A percentile compares a stretch with the other conserved stretches of the same genome.
Evolutionary conservation across 2,329 filamentous ascomycete species (phyloP).

Genomic region (Aspergillus fijiensis): DNA sequence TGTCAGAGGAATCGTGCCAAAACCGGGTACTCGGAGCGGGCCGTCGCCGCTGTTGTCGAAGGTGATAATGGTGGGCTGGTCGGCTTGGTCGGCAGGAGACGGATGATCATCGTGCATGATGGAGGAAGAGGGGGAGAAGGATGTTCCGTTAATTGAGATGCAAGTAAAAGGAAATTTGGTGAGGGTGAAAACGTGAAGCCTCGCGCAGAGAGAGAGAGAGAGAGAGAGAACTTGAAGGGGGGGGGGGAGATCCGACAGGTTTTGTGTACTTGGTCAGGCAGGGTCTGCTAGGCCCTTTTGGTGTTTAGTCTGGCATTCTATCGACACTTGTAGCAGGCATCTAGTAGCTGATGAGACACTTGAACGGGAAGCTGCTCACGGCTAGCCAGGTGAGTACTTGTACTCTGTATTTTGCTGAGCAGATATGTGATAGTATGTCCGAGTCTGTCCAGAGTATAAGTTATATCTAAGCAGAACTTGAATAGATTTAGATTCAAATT

Average conservation of each 20-base stretch:
- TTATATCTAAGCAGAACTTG: too few species aligned
- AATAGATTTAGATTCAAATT: background rate
- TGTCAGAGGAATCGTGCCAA: background rate
- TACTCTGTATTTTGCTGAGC: background rate
- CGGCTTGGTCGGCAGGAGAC: background rate
- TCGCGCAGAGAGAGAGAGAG: background rate
- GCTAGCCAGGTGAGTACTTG: background rate
- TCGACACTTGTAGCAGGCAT: background rate
- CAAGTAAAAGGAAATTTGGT: background rate
- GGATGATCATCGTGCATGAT: background rate
- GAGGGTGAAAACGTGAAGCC: background rate
- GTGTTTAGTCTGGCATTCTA: background rate
- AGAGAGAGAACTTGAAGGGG: too few species aligned
- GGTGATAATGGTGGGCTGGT: background rate
- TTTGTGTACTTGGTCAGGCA: background rate
- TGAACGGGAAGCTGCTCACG: background rate
- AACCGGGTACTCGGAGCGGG: background rate
- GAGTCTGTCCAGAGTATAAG: background rate
- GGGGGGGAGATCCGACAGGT: background rate
- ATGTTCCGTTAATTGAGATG: background rate
- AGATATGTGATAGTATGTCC: background rate
- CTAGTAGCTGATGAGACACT: background rate
- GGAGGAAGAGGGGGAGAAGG: background rate
- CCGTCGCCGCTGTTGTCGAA: background rate
- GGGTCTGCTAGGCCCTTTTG: background rate